A percentile compares a stretch with the other conserved stretches of the same genome.
Evolutionary conservation across 2,329 filamentous ascomycete genomes (phyloP).

Genomic region (Myriosclerotinia scirpicola): DNA sequence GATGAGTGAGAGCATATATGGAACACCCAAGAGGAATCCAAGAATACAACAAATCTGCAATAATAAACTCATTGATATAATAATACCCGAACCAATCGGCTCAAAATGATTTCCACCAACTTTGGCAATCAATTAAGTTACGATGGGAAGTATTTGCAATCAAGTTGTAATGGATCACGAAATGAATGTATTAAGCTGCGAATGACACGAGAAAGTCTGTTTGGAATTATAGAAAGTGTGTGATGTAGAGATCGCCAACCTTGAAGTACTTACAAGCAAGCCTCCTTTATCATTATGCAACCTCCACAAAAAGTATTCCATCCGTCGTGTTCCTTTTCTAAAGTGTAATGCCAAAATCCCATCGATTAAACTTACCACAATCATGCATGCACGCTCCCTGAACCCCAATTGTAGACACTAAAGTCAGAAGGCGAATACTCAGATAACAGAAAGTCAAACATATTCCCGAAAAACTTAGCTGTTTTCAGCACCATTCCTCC

Average conservation of each 20-base stretch:
- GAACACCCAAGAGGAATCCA: background rate
- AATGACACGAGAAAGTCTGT: slow-evolving; percentile 8
- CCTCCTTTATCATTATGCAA: slow-evolving; percentile 12
- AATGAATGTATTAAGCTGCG: slow-evolving; percentile 11
- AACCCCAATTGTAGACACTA: slow-evolving; percentile 30
- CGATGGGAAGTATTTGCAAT: background rate
- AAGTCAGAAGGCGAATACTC: slow-evolving; percentile 29
- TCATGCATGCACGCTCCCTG: slow-evolving; percentile 20
- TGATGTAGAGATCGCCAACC: slow-evolving; percentile 38
- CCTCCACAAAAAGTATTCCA: background rate
- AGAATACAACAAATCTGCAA: background rate
- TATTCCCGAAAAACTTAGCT: slow-evolving; percentile 37
- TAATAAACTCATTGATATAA: background rate
- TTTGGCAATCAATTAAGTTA: slow-evolving; percentile 2
- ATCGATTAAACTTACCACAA: slow-evolving; percentile 30
- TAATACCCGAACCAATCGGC: background rate
- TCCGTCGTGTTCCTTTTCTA: slow-evolving; percentile 14
- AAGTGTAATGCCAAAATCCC: slow-evolving; percentile 9
- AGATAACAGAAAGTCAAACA: slow-evolving; percentile 29
- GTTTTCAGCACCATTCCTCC: slow-evolving; percentile 25
- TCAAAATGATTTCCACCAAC: slow-evolving; percentile 13
- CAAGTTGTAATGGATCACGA: slow-evolving; percentile 10
- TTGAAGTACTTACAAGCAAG: slow-evolving; percentile 40
- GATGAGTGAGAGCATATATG: background rate
- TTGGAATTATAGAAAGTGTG: slow-evolving; percentile 23